Conservation (phyloP, 2,329 filamentous ascomycete species). For the Coniochaeta ligniaria region DNA sequence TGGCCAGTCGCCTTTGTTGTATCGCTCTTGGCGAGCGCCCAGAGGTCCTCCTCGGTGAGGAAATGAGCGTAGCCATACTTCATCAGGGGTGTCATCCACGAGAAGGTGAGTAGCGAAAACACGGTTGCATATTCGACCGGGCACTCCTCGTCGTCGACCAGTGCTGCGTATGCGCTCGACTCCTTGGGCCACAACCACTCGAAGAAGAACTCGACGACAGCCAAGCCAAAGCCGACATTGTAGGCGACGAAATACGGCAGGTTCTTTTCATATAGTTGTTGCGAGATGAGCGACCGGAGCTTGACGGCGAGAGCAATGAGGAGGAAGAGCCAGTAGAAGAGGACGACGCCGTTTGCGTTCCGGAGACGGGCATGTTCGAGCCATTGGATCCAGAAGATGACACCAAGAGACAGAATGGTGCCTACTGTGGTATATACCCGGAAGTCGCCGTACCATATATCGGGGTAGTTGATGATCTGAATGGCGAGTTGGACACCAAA, state of each 20-base stretch:
- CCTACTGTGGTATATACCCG: constrained; percentile 74
- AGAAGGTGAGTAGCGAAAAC: constrained; percentile 89
- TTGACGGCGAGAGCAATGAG: constrained; percentile 74
- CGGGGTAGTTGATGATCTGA: constrained; percentile 63
- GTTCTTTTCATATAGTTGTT: constrained; percentile 60
- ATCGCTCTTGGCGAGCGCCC: constrained; percentile 79
- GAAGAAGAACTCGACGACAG: constrained; percentile 62
- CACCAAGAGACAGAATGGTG: constrained; percentile 62
- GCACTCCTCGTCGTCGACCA: constrained; percentile 54
- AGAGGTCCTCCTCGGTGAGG: constrained; percentile 89
- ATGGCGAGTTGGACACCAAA: constrained; percentile 66
- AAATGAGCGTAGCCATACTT: constrained; percentile 86
- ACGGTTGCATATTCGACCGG: constrained; percentile 87
- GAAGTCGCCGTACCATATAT: constrained; percentile 73
- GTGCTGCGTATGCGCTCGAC: constrained; percentile 51
- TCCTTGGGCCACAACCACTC: constrained; percentile 87
- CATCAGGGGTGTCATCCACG: constrained; percentile 99
- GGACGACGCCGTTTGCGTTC: constrained; percentile 77
- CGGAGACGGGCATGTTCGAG: constrained; percentile 76
- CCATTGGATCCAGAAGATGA: constrained; percentile 78
- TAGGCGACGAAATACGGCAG: constrained; percentile 74
- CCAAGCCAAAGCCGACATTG: constrained; percentile 63
- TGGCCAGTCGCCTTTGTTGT: constrained; percentile 67
- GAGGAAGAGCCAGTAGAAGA: constrained; percentile 90
- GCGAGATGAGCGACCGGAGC: constrained; percentile 76